A percentile compares a stretch with the other conserved stretches of the same genome.
Evolutionary conservation across 2,329 filamentous ascomycete genomes (phyloP).

Genomic region (Gnomoniopsis sp.): DNA sequence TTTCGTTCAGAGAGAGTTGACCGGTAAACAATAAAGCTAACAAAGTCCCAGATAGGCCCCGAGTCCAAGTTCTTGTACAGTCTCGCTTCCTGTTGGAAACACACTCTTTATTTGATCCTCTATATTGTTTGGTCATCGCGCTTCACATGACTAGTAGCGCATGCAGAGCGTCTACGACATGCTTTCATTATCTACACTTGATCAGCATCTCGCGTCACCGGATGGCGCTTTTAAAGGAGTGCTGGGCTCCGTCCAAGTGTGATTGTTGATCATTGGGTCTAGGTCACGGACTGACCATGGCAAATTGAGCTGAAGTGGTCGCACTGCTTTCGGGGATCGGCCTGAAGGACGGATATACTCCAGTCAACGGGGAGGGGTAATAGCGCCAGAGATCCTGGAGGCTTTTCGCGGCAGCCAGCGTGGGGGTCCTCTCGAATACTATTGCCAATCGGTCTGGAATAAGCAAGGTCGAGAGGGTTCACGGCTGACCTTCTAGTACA

Average conservation of each 20-base stretch:
- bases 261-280: neutral
- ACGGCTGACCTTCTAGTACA: no score
- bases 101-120: no score
- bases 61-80: neutral
- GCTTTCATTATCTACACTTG: neutral
- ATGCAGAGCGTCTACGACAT: neutral
- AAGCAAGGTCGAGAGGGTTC: no score
- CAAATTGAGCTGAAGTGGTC: slow-evolving; percentile 1
- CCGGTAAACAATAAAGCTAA: neutral
- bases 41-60: no score
- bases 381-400: neutral
- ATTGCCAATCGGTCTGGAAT: no score
- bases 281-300: neutral
- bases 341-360: neutral
- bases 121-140: neutral
- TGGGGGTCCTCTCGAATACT: no score
- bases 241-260: neutral
- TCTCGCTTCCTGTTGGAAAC: no score
- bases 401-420: neutral
- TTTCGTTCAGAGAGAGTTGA: neutral
- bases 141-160: slow-evolving; percentile 3
- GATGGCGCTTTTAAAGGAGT: neutral
- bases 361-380: neutral
- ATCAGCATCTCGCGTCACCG: neutral
- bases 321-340: slow-evolving; percentile 5